Conservation (phyloP, 139 green algal genomes). For the Volvox reticuliferus region DNA sequence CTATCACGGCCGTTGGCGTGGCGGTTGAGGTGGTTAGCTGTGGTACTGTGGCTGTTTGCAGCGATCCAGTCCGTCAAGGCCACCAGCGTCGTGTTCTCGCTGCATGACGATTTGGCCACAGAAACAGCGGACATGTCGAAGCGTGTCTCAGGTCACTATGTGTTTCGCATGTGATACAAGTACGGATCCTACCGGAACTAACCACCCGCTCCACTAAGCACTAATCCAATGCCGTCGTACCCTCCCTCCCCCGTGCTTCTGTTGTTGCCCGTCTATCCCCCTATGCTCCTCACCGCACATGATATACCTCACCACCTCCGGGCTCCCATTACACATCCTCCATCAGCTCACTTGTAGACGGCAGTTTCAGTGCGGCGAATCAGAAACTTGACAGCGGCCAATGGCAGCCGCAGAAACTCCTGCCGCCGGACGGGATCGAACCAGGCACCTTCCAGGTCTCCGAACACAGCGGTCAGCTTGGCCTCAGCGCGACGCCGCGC, state of each 20-base stretch:
- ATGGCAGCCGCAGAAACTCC: constrained; percentile 19
- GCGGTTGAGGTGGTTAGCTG: too few relatives aligned
- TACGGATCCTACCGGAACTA: too few relatives aligned
- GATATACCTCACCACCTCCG: too few relatives aligned
- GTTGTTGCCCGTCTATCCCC: too few relatives aligned
- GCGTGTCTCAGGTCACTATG: too few relatives aligned
- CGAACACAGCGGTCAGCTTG: constrained; percentile 20
- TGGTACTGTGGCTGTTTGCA: neutral
- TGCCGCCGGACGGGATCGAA: neutral
- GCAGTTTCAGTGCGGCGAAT: neutral
- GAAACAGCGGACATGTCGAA: too few relatives aligned
- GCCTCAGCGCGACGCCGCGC: constrained; percentile 13
- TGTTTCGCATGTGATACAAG: too few relatives aligned
- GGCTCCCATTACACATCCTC: neutral
- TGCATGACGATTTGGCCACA: neutral
- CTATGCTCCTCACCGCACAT: too few relatives aligned
- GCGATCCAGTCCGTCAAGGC: constrained; percentile 18
- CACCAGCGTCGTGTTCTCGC: constrained; percentile 36
- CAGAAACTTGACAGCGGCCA: constrained; percentile 12
- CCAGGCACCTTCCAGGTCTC: constrained; percentile 36
- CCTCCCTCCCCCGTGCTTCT: too few relatives aligned
- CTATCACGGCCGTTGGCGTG: too few relatives aligned
- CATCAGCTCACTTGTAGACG: constrained; percentile 21
- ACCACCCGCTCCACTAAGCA: too few relatives aligned
- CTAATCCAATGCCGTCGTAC: too few relatives aligned